These are phyloP conservation scores for Olyra latifolia DNA, from an alignment of 176 grass and related monocot genomes.

Conservation along the genomic window DNA sequence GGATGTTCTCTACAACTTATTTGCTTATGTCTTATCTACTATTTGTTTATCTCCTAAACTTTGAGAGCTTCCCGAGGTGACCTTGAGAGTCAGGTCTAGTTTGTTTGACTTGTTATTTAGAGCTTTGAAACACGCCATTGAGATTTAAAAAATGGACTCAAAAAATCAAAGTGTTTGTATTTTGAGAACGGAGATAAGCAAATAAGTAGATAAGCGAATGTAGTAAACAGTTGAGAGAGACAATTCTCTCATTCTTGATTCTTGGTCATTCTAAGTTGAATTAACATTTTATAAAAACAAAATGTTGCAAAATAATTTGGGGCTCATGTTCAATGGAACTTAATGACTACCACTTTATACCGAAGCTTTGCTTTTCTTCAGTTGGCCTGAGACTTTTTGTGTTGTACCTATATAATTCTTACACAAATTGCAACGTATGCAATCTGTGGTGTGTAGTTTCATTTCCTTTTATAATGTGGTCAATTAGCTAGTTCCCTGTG, in stretches of 20 bases:
- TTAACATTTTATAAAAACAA: neutral
- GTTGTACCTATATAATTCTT: constrained; percentile 1
- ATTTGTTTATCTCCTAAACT: too few relatives aligned
- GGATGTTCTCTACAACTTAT: too few relatives aligned
- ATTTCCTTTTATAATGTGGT: neutral
- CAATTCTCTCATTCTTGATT: neutral
- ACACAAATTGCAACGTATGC: neutral
- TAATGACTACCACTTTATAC: neutral
- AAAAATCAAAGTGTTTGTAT: too few relatives aligned
- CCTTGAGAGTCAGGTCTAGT: too few relatives aligned
- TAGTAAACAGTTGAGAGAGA: neutral
- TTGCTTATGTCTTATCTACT: too few relatives aligned
- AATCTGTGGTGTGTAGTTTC: neutral
- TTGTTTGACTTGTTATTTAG: too few relatives aligned
- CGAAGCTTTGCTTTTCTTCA: neutral
- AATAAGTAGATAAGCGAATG: too few relatives aligned
- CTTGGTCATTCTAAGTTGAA: neutral
- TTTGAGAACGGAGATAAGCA: too few relatives aligned
- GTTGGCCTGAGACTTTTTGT: neutral
- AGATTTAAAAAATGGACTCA: too few relatives aligned
- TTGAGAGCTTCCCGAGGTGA: too few relatives aligned
- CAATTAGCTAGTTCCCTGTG: neutral
- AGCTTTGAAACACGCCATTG: too few relatives aligned
- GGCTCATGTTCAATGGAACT: neutral
- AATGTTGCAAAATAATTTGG: neutral